phyloP scores from a whole-genome alignment of 139 green algal genomes.

The Edaphochlamys debaryana region DNA sequence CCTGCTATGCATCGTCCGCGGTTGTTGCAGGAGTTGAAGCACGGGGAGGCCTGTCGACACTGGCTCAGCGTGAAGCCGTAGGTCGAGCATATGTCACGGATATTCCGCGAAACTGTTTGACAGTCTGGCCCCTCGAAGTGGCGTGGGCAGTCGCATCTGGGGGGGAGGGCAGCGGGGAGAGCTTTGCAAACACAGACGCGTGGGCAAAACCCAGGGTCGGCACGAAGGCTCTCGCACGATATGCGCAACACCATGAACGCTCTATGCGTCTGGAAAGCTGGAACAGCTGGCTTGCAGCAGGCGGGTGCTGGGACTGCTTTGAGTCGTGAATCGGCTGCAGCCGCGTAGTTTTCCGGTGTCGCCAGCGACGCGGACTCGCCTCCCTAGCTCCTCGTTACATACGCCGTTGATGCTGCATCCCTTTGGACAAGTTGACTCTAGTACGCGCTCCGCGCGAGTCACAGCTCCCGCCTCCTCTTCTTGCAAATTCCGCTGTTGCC shows the following conservation, averaged over 20 bases:
- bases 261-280: no score
- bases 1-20: slow-evolving; percentile 12
- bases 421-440: neutral
- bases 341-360: no score
- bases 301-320: no score
- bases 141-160: slow-evolving; percentile 32
- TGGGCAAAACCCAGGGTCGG: no score
- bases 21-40: slow-evolving; percentile 40
- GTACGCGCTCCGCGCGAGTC: neutral
- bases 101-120: neutral
- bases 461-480: no score
- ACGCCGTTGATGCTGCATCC: neutral
- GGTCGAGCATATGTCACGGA: neutral
- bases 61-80: slow-evolving; percentile 36
- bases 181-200: no score
- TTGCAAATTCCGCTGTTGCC: no score
- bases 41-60: slow-evolving; percentile 7
- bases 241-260: no score
- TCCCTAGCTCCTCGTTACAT: neutral
- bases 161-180: neutral
- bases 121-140: slow-evolving; percentile 25
- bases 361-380: no score
- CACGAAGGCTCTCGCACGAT: no score
- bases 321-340: no score
- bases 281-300: no score